A percentile compares a stretch with the other conserved stretches of the same genome.
These are phyloP conservation scores for Anacardium occidentale DNA, from an alignment of 345 rosid species.

Conservation along the genomic window DNA sequence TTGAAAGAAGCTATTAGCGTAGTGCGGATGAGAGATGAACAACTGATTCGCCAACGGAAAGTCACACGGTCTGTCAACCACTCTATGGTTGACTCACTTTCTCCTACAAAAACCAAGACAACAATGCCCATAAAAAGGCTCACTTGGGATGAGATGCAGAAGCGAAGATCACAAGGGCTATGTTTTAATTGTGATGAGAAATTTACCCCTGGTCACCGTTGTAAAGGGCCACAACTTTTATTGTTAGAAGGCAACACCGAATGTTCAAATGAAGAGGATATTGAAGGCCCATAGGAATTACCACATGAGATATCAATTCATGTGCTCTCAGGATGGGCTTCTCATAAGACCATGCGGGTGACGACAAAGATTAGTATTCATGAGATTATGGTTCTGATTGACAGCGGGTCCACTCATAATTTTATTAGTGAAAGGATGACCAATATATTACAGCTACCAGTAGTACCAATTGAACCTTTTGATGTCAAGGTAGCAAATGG, in stretches of 20 bases:
- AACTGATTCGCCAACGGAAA: neutral
- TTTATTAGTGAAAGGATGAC: neutral
- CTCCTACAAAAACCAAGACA: neutral
- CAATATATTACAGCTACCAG: neutral
- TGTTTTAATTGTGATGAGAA: conserved; percentile 6
- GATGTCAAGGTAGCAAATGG: neutral
- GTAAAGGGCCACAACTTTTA: neutral
- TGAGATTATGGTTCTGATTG: neutral
- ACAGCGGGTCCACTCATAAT: conserved; percentile 5
- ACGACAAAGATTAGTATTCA: neutral
- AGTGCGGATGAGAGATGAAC: neutral
- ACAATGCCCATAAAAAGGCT: neutral
- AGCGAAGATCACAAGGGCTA: neutral
- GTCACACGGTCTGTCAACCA: neutral
- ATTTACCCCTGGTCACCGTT: neutral
- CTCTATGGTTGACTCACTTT: fast-evolving
- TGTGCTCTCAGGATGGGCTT: neutral
- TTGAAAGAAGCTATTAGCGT: neutral
- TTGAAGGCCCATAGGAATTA: neutral
- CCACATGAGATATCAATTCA: neutral
- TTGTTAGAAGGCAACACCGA: neutral
- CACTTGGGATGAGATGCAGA: neutral
- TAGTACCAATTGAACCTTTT: neutral
- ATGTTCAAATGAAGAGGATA: neutral
- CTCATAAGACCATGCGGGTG: neutral